Evolutionary conservation across 495 filamentous ascomycete genomes (phyloP).

Genomic region (Extremus antarcticus): DNA sequence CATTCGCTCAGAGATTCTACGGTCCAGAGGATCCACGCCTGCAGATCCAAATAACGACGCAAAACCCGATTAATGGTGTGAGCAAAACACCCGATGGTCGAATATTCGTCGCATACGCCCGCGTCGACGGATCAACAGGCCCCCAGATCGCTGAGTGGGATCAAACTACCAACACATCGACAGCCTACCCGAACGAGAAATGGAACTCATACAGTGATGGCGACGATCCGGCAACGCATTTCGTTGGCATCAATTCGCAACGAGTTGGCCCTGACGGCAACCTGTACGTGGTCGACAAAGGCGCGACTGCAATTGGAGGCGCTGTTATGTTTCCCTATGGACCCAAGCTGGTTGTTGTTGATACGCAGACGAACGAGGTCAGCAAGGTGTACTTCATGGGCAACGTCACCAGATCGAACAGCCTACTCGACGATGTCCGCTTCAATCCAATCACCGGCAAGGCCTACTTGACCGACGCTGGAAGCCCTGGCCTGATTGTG

Average conservation of each 20-base stretch:
- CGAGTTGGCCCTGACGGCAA: slow-evolving; percentile 27
- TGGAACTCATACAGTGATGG: slow-evolving; percentile 26
- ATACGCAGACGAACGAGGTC: slow-evolving; percentile 18
- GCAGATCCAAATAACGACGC: background rate
- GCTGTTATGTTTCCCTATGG: slow-evolving; percentile 16
- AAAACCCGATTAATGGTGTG: slow-evolving; percentile 8
- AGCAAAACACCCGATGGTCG: slow-evolving; percentile 15
- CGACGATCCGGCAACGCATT: slow-evolving; percentile 18
- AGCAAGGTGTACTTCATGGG: slow-evolving; percentile 8
- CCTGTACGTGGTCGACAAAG: slow-evolving; percentile 26
- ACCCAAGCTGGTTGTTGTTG: slow-evolving; percentile 25
- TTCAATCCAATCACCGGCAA: slow-evolving; percentile 22
- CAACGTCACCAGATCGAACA: slow-evolving; percentile 11
- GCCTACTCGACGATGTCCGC: slow-evolving; percentile 24
- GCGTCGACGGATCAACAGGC: slow-evolving; percentile 14
- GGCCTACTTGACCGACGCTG: slow-evolving; percentile 25
- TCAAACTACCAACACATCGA: slow-evolving; percentile 16
- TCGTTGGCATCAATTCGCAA: slow-evolving; percentile 22
- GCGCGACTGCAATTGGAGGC: slow-evolving; percentile 17
- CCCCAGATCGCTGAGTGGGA: slow-evolving; percentile 13
- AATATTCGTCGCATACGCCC: slow-evolving; percentile 9
- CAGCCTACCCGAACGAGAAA: slow-evolving; percentile 21
- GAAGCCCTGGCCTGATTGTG: slow-evolving; percentile 15
- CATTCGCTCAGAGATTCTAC: background rate
- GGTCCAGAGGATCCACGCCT: slow-evolving; percentile 16